phyloP scores from a whole-genome alignment of 805 yeast species.

The Wickerhamomyces chaumierensis region DNA sequence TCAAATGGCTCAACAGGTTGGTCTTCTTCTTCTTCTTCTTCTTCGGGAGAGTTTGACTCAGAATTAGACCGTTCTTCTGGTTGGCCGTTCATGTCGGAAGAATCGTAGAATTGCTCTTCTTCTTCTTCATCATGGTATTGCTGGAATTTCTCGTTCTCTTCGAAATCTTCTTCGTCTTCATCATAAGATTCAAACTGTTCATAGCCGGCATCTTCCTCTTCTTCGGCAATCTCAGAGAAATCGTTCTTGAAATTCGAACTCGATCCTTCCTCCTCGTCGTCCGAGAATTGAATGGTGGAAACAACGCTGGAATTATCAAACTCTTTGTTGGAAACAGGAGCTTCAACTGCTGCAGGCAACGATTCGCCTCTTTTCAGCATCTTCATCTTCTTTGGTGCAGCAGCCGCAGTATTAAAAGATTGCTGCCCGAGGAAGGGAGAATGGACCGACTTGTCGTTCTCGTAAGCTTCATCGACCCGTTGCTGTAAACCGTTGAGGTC shows the following conservation, averaged over 20 bases:
- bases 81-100: not conserved
- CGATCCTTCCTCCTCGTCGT: constrained; percentile 6
- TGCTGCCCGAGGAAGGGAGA: not conserved
- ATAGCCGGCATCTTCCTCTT: constrained; percentile 1
- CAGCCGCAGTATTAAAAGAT: not conserved
- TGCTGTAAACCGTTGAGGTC: not conserved
- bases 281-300: constrained; percentile 14
- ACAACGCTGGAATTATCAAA: constrained; percentile 6
- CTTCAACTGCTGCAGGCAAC: constrained; percentile 8
- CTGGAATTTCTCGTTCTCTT: not conserved
- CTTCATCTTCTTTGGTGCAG: constrained; percentile 15
- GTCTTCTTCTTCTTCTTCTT: not conserved
- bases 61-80: not conserved
- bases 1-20: not conserved
- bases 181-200: constrained; percentile 1
- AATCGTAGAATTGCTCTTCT: no score
- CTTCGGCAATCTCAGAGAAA: not conserved
- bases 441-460: constrained; percentile 3
- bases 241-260: not conserved
- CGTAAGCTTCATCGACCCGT: constrained; percentile 10
- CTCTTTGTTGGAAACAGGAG: not conserved
- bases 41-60: not conserved
- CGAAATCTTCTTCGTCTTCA: constrained; percentile 1
- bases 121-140: not conserved
- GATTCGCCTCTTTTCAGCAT: constrained; percentile 27